Conservation (phyloP, 305 asterid species). For the Ilex paraguariensis region DNA sequence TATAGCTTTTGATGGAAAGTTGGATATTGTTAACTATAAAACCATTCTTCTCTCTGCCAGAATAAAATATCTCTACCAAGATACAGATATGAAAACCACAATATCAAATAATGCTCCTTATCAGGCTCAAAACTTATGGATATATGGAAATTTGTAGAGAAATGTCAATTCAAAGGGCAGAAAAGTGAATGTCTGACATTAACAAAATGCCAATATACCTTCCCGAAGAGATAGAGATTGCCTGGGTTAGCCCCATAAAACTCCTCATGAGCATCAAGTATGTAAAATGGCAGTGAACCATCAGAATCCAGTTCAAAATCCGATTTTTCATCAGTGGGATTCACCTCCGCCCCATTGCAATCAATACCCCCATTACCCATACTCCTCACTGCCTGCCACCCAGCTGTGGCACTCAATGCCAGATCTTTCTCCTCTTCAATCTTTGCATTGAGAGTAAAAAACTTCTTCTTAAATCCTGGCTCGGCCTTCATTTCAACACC, state of each 20-base stretch:
- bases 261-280: slow-evolving; percentile 92
- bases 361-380: slow-evolving; percentile 37
- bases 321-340: slow-evolving; percentile 47
- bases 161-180: no score
- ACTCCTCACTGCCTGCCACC: slow-evolving; percentile 71
- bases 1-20: no score
- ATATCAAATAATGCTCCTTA: no score
- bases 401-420: slow-evolving; percentile 67
- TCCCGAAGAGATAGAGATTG: slow-evolving; percentile 83
- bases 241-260: slow-evolving; percentile 74
- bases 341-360: slow-evolving; percentile 22
- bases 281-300: slow-evolving; percentile 83
- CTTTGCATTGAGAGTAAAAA: slow-evolving; percentile 67
- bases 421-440: slow-evolving; percentile 54
- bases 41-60: no score
- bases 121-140: no score
- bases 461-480: slow-evolving; percentile 29
- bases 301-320: slow-evolving; percentile 64
- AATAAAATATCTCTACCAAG: no score
- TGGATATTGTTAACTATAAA: no score
- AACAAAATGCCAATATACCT: slow-evolving; percentile 36
- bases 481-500: slow-evolving; percentile 35
- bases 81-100: no score
- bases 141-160: no score
- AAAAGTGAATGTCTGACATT: no score